phyloP scores from a whole-genome alignment of 2,329 filamentous ascomycete genomes.

The Chrysoporthe puriensis region DNA sequence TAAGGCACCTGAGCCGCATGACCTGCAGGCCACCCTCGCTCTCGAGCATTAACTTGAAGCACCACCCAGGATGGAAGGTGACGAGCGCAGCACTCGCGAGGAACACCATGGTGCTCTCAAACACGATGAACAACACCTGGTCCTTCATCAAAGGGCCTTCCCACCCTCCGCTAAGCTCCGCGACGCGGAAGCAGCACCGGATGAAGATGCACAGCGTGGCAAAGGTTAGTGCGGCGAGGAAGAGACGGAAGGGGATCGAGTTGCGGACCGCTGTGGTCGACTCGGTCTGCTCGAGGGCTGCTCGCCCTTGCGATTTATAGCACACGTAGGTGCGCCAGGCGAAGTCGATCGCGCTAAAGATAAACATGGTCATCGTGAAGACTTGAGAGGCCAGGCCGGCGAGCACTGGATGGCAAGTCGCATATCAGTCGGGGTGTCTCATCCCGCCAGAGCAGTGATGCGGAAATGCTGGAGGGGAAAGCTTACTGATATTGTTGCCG shows the following conservation, averaged over 20 bases:
- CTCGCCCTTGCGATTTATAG: conserved; percentile 39
- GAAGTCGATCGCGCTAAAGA: conserved; percentile 54
- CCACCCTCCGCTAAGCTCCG: conserved; percentile 69
- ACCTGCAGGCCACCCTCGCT: conserved; percentile 25
- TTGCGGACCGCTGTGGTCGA: conserved; percentile 42
- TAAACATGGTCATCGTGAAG: conserved; percentile 59
- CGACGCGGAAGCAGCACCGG: conserved; percentile 67
- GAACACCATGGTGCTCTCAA: conserved; percentile 59
- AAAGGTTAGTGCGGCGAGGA: conserved; percentile 57
- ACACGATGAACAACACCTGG: conserved; percentile 59
- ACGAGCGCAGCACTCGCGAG: conserved; percentile 51
- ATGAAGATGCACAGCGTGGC: conserved; percentile 67
- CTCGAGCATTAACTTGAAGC: conserved; percentile 31
- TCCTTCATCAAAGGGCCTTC: conserved; percentile 58
- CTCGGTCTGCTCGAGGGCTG: conserved; percentile 45
- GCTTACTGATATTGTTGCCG: conserved; percentile 58
- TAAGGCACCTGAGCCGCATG: background rate
- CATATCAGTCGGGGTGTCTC: background rate
- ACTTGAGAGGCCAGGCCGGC: conserved; percentile 66
- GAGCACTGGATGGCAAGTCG: conserved; percentile 46
- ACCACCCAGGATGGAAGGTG: conserved; percentile 47
- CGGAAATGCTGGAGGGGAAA: background rate
- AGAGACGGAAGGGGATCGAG: conserved; percentile 53
- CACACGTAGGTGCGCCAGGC: conserved; percentile 45
- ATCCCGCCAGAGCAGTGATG: background rate